Conservation (phyloP, 2,329 filamentous ascomycete genomes). For the Pseudocercospora eumusae region DNA sequence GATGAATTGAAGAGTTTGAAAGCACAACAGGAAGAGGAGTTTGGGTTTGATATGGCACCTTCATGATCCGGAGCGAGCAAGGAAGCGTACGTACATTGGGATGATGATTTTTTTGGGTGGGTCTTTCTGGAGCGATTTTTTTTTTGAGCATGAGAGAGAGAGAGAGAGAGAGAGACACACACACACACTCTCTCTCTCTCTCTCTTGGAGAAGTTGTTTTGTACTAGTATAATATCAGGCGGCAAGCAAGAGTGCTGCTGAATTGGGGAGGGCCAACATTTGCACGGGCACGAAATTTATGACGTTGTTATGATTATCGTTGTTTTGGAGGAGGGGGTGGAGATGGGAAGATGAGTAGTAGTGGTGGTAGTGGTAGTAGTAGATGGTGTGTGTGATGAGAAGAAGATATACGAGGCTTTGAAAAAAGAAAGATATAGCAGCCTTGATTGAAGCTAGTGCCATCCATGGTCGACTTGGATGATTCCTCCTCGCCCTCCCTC, state of each 20-base stretch:
- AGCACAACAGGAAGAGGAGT: slow-evolving; percentile 14
- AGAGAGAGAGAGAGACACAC: too few species aligned
- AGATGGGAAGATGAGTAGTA: background rate
- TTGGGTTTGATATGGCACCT: slow-evolving; percentile 6
- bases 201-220: background rate
- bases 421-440: background rate
- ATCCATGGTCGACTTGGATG: too few species aligned
- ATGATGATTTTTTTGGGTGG: background rate
- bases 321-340: background rate
- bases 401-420: background rate
- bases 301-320: background rate
- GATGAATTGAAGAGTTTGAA: slow-evolving; percentile 58
- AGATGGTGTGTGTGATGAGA: background rate
- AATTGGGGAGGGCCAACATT: too few species aligned
- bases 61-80: background rate
- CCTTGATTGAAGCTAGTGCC: background rate
- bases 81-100: background rate
- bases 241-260: background rate
- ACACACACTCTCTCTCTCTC: too few species aligned
- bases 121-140: too few species aligned
- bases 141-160: background rate
- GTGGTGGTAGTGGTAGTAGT: background rate
- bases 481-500: too few species aligned
- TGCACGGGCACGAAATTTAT: background rate
- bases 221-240: slow-evolving; percentile 1